Base-by-base conservation (phyloP, 768 basidiomycete species). In the Boletales sp. region DNA sequence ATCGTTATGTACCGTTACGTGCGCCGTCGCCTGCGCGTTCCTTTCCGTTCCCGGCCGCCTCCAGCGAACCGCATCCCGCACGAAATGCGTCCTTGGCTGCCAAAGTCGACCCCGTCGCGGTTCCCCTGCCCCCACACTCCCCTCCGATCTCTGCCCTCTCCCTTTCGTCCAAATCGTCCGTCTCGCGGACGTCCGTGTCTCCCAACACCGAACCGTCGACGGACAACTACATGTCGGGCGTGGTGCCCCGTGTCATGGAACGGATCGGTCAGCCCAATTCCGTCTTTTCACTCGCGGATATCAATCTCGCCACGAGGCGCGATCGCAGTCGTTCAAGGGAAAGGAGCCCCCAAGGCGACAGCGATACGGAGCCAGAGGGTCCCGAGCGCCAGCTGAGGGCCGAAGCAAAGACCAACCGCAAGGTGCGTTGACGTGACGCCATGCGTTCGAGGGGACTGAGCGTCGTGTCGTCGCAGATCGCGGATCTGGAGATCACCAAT, bases 401-500 rank as follows among this genome's bases (percentile, higher is more conserved):
- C 2, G 81, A 82, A 57, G 90, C 90, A 11, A 91, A 90, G 72
- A 86, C 88, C n/a, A 84, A 86, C 65, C 82, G 90, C 50, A 93
- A 93, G 83, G 90, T 90, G 54, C 30, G 67, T 61, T 42, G 15
- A 13, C 44, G 39, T 33, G 35, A 15, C 11, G 8, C 18, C 25
- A 10, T 31, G 18, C n/a, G 2, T 11, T 34, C 33, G 13, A 18
- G 33, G 28, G 31, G 46, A 28, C 47, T 53, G 32, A 59, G 19
- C 12, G 36, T 39, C 34, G 13, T n/a, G 14, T 54, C 44, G 37
- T 35, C 39, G 15, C 51, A 95, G 93, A 94, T 95, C 50, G 89
- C 87, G 12, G 92, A 95, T 70, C 75, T 95, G 11, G 90, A 94
- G 68, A 95, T 95, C 61, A 86, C 90, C 7, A 94, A 92, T 66